Conservation (phyloP, 2,329 filamentous ascomycete genomes). For the Curvularia hawaiiensis region DNA sequence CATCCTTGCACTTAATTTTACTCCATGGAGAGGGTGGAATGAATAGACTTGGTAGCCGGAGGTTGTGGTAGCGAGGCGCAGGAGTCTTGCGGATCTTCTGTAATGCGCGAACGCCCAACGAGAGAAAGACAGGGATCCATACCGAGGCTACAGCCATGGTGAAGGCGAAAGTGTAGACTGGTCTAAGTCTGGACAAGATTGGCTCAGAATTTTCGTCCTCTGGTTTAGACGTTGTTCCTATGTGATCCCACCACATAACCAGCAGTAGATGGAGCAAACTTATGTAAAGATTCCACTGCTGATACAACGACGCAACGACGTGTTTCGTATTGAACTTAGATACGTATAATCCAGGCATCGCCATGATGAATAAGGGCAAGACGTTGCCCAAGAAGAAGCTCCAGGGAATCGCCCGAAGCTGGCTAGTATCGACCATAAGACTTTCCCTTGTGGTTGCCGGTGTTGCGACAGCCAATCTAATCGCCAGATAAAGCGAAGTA, state of each 20-base stretch:
- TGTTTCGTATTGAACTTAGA: background rate
- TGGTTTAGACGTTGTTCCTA: background rate
- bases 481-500: constrained; percentile 3
- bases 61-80: background rate
- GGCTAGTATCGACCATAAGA: background rate
- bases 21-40: constrained; percentile 1
- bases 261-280: background rate
- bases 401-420: background rate
- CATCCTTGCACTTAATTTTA: background rate
- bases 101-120: background rate
- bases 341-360: background rate
- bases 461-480: background rate
- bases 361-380: background rate
- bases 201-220: background rate
- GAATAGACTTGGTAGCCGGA: background rate
- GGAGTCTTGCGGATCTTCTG: background rate
- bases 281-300: constrained; percentile 4
- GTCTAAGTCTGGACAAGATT: background rate
- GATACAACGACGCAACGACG: background rate
- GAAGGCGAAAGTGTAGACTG: constrained; percentile 1
- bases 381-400: background rate
- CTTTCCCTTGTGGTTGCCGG: background rate
- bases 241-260: background rate
- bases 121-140: background rate
- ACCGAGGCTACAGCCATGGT: background rate